These are phyloP conservation scores for Ganoderma multipileum DNA, from an alignment of 1,284 basidiomycete species.

Conservation along the genomic window DNA sequence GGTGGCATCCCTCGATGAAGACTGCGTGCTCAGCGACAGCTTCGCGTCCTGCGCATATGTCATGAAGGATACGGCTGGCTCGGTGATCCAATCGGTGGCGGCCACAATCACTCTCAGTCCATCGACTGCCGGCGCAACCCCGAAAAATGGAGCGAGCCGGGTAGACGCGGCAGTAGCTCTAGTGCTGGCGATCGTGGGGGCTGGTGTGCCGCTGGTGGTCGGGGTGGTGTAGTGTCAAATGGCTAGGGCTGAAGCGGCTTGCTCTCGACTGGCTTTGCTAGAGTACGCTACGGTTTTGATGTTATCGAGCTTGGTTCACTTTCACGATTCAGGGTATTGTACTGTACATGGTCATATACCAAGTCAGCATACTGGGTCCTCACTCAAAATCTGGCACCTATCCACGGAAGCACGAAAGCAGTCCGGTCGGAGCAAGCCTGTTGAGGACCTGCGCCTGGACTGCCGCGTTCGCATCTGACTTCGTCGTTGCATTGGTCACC, in stretches of 20 bases:
- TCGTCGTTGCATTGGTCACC: constrained; percentile 51
- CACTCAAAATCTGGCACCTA: background rate
- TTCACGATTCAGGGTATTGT: too few relatives aligned
- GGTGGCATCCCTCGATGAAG: background rate
- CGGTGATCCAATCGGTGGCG: background rate
- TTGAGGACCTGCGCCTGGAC: constrained; percentile 48
- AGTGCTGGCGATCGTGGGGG: background rate
- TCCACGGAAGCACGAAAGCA: constrained; percentile 15
- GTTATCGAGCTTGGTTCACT: too few relatives aligned
- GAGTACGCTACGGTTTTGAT: too few relatives aligned
- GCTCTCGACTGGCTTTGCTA: too few relatives aligned
- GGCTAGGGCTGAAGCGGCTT: too few relatives aligned
- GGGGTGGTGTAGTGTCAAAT: background rate
- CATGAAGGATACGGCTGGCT: background rate
- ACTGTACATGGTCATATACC: too few relatives aligned
- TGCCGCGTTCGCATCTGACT: constrained; percentile 48
- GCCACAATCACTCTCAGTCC: background rate
- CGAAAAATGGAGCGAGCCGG: background rate
- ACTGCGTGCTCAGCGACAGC: background rate
- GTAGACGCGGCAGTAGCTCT: background rate
- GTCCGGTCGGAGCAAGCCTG: constrained; percentile 33
- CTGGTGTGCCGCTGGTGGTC: background rate
- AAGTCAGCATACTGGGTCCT: background rate
- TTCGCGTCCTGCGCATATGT: background rate
- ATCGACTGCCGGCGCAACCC: background rate